Conservation (phyloP, 2,329 filamentous ascomycete species). For the Penicillium sp. region DNA sequence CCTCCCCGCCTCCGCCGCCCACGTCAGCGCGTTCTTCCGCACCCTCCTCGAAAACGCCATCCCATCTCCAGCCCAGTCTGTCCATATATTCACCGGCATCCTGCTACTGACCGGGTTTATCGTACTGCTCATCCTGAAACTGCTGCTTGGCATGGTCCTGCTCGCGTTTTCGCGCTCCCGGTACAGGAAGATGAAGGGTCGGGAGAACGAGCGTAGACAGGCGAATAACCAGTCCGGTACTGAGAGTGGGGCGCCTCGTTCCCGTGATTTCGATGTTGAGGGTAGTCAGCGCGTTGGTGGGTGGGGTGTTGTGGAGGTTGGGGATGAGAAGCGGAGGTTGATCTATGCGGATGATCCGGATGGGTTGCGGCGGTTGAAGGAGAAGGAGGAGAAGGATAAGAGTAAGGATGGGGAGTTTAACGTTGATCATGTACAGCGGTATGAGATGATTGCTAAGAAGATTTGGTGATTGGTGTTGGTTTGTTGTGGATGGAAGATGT, state of each 20-base stretch:
- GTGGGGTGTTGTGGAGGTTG: conserved; percentile 77
- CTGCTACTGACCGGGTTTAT: conserved; percentile 80
- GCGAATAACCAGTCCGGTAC: neutral
- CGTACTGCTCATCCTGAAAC: conserved; percentile 71
- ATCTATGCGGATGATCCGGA: conserved; percentile 81
- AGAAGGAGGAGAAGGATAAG: conserved; percentile 55
- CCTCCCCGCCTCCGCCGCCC: conserved; percentile 46
- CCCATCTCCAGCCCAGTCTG: conserved; percentile 34
- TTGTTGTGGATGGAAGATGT: neutral
- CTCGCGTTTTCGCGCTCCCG: conserved; percentile 69
- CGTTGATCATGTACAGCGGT: conserved; percentile 63
- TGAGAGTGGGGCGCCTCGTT: conserved; percentile 15
- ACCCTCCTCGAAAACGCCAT: conserved; percentile 36
- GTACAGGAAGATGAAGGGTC: conserved; percentile 70
- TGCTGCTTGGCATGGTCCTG: conserved; percentile 79
- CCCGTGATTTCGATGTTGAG: conserved; percentile 50
- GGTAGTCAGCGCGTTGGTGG: conserved; percentile 70
- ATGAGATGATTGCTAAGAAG: conserved; percentile 91
- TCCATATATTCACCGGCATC: conserved; percentile 56
- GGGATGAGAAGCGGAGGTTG: conserved; percentile 74
- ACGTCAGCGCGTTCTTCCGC: conserved; percentile 33
- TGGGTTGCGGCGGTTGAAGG: conserved; percentile 54
- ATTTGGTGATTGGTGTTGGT: conserved; percentile 61
- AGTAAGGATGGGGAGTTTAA: conserved; percentile 48
- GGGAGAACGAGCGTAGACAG: conserved; percentile 40